These are phyloP conservation scores for Neurospora sp. DNA, from an alignment of 495 filamentous ascomycete genomes.

Conservation along the genomic window DNA sequence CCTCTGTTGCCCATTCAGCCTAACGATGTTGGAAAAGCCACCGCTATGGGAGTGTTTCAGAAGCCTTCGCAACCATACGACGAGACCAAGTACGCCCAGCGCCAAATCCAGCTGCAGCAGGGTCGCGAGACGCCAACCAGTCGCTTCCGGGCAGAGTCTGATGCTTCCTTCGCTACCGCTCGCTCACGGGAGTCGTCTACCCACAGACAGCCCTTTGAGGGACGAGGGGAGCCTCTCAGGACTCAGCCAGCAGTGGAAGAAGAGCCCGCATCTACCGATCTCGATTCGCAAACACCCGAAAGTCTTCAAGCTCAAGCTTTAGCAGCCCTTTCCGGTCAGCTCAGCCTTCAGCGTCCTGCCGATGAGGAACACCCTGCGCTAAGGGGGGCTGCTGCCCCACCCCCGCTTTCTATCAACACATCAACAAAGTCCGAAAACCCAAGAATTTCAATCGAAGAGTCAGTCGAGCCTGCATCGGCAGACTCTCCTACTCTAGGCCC, in stretches of 20 bases:
- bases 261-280: constrained; percentile 31
- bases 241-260: constrained; percentile 20
- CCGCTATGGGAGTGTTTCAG: constrained; percentile 74
- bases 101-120: constrained; percentile 69
- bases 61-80: constrained; percentile 68
- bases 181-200: constrained; percentile 26
- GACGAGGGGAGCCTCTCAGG: constrained; percentile 7
- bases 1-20: constrained; percentile 54
- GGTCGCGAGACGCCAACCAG: constrained; percentile 44
- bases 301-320: constrained; percentile 1
- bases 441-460: constrained; percentile 13
- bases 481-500: constrained; percentile 82
- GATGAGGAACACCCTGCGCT: constrained; percentile 39
- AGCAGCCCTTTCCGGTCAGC: constrained; percentile 13
- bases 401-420: constrained; percentile 21
- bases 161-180: constrained; percentile 12
- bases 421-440: constrained; percentile 14
- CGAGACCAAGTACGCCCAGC: constrained; percentile 73
- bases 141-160: constrained; percentile 23
- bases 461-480: constrained; percentile 20
- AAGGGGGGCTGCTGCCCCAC: constrained; percentile 26
- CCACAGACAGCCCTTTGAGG: constrained; percentile 12
- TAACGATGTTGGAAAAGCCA: constrained; percentile 75
- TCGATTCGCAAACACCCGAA: constrained; percentile 20
- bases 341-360: constrained; percentile 28